A percentile compares a stretch with the other conserved stretches of the same genome.
Evolutionary conservation across 192 early-diverging fungal genomes (phyloP).

Genomic region (Jimgerdemannia flammicorona): DNA sequence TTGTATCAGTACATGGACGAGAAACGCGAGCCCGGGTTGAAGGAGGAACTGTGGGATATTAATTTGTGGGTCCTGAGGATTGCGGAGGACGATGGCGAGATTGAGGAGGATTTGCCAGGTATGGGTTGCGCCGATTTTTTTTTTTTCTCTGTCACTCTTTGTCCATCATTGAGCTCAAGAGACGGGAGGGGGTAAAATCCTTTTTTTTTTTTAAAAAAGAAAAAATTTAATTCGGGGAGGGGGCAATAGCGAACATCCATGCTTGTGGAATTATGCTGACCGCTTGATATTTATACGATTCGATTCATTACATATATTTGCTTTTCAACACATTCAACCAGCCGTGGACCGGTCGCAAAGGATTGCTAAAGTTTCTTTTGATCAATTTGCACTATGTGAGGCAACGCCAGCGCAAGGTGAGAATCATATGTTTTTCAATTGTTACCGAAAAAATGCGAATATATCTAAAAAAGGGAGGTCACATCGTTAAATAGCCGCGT

Average conservation of each 20-base stretch:
- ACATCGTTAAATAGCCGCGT: too few relatives aligned
- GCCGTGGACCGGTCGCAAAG: conserved; percentile 85
- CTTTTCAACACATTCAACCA: conserved; percentile 16
- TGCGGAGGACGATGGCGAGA: conserved; percentile 91
- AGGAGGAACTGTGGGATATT: conserved; percentile 59
- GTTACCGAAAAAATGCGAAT: too few relatives aligned
- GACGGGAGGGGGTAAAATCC: neutral
- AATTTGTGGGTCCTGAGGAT: conserved; percentile 87
- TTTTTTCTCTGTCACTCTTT: neutral
- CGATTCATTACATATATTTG: neutral
- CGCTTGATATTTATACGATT: neutral
- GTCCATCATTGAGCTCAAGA: neutral
- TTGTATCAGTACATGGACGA: conserved; percentile 86
- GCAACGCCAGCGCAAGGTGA: conserved; percentile 71
- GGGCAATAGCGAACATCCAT: too few relatives aligned
- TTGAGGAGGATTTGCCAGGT: conserved; percentile 97
- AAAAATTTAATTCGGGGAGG: too few relatives aligned
- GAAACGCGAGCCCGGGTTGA: conserved; percentile 57
- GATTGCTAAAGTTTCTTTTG: conserved; percentile 83
- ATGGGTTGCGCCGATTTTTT: conserved; percentile 1
- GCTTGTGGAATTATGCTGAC: too few relatives aligned
- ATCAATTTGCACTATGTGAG: conserved; percentile 87
- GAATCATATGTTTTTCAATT: neutral
- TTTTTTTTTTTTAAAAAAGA: neutral
- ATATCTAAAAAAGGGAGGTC: too few relatives aligned